Evolutionary conservation across 2,329 filamentous ascomycete genomes (phyloP).

Genomic region (Remersonia thermophila): DNA sequence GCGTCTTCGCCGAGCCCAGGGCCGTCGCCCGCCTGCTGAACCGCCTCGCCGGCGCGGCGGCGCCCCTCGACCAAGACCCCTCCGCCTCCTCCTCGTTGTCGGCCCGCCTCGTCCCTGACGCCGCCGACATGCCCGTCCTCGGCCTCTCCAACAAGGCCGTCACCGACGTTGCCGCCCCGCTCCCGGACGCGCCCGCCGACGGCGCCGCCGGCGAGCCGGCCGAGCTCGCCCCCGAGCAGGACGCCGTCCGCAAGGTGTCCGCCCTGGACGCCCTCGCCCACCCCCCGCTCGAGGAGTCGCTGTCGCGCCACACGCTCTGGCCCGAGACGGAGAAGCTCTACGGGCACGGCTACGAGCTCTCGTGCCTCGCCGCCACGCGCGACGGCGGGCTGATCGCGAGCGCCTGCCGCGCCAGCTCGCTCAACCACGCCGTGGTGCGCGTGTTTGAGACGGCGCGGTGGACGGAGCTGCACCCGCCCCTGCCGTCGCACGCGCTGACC

Average conservation of each 20-base stretch:
- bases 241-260: slow-evolving; percentile 21
- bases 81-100: slow-evolving; percentile 18
- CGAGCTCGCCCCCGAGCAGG: slow-evolving; percentile 40
- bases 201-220: slow-evolving; percentile 30
- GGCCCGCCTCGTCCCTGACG: slow-evolving; percentile 54
- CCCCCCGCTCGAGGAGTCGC: slow-evolving; percentile 79
- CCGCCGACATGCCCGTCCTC: slow-evolving; percentile 87
- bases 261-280: slow-evolving; percentile 49
- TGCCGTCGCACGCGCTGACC: slow-evolving; percentile 78
- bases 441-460: slow-evolving; percentile 78
- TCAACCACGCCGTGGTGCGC: slow-evolving; percentile 89
- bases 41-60: slow-evolving; percentile 50
- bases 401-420: slow-evolving; percentile 81
- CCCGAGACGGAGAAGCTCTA: slow-evolving; percentile 95
- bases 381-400: slow-evolving; percentile 71
- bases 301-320: slow-evolving; percentile 86
- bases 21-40: slow-evolving; percentile 65
- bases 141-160: slow-evolving; percentile 94
- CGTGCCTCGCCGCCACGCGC: slow-evolving; percentile 66
- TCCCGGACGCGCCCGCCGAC: slow-evolving; percentile 21
- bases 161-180: slow-evolving; percentile 23
- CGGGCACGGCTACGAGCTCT: slow-evolving; percentile 95
- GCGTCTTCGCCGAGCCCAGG: slow-evolving; percentile 83
- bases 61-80: slow-evolving; percentile 9
- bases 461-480: slow-evolving; percentile 74